Conservation (phyloP, 805 yeast species). For the Sungouiozyma intestinalis region DNA sequence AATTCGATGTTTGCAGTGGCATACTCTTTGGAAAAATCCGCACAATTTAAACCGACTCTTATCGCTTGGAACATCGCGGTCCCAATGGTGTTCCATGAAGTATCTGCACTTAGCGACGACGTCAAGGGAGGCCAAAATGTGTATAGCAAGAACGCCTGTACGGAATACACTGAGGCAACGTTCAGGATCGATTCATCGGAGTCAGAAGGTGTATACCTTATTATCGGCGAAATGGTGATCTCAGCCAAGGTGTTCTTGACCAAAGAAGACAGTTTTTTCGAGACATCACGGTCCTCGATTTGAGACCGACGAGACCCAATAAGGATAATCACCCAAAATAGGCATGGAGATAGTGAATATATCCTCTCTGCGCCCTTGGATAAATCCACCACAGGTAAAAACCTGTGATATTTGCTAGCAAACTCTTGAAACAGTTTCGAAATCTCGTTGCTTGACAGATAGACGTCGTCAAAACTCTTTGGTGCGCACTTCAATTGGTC, state of each 20-base stretch:
- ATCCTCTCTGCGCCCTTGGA: constrained; percentile 71
- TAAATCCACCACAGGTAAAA: constrained; percentile 81
- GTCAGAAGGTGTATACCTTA: constrained; percentile 70
- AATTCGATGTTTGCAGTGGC: constrained; percentile 32
- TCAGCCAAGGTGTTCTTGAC: constrained; percentile 75
- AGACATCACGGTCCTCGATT: not conserved
- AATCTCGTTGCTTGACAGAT: constrained; percentile 51
- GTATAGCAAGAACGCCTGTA: constrained; percentile 81
- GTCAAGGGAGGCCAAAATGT: constrained; percentile 96
- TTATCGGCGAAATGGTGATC: constrained; percentile 81
- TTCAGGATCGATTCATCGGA: constrained; percentile 74
- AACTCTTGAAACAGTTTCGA: constrained; percentile 55
- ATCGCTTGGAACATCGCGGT: constrained; percentile 89
- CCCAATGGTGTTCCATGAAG: constrained; percentile 92
- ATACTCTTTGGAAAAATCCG: constrained; percentile 51
- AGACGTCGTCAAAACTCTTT: constrained; percentile 60
- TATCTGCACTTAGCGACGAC: constrained; percentile 88
- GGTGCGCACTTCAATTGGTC: constrained; percentile 45
- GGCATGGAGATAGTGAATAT: constrained; percentile 70
- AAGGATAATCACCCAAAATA: constrained; percentile 89
- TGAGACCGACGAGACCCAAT: constrained; percentile 60
- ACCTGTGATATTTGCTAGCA: constrained; percentile 68
- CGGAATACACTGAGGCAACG: constrained; percentile 85
- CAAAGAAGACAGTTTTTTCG: constrained; percentile 48
- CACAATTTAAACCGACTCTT: constrained; percentile 81